A percentile compares a stretch with the other conserved stretches of the same genome.
Evolutionary conservation across 2,329 filamentous ascomycete species (phyloP).

Genomic region (Aspergillus pseudoviridinutans): DNA sequence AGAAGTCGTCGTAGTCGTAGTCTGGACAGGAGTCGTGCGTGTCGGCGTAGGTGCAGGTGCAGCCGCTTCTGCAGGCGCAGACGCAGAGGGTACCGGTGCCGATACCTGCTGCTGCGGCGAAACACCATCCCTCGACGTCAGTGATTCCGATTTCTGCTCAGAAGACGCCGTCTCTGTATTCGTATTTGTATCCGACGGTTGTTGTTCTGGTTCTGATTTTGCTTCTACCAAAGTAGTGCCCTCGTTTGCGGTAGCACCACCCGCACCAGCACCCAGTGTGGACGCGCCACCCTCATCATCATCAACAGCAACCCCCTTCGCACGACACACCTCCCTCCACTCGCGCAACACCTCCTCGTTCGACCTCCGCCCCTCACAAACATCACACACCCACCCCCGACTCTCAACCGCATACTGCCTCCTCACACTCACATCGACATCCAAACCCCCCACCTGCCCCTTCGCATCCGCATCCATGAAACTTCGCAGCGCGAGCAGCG

Average conservation of each 20-base stretch:
- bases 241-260: background rate
- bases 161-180: background rate
- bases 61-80: background rate
- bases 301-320: conserved; percentile 24
- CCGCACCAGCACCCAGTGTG: too few relatives aligned
- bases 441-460: conserved; percentile 87
- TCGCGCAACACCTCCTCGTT: conserved; percentile 73
- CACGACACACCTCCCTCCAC: conserved; percentile 56
- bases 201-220: too few relatives aligned
- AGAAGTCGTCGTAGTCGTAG: background rate
- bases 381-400: conserved; percentile 61
- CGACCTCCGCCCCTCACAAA: conserved; percentile 58
- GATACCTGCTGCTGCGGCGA: background rate
- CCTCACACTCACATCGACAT: conserved; percentile 66
- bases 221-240: background rate
- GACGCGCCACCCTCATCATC: background rate
- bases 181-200: too few relatives aligned
- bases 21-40: conserved; percentile 6
- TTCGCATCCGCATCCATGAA: conserved; percentile 91
- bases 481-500: conserved; percentile 70
- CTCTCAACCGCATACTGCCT: conserved; percentile 66
- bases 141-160: background rate
- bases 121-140: background rate
- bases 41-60: background rate
- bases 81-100: background rate